These are phyloP conservation scores for Wallacemonas rigidus DNA, from an alignment of 208 protist species.

Conservation along the genomic window DNA sequence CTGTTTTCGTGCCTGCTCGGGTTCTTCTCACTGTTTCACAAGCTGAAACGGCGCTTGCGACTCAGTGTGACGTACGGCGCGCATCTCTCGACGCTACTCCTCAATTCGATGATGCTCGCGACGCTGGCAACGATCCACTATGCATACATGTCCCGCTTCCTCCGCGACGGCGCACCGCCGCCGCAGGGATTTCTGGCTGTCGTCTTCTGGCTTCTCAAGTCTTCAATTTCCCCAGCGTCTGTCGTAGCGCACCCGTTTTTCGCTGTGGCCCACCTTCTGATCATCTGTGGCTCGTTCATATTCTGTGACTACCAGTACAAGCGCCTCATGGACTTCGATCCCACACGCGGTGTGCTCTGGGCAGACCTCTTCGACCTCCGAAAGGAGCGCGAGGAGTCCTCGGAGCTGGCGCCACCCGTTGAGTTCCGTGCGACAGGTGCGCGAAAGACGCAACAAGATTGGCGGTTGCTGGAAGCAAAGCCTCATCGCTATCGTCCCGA, in stretches of 20 bases:
- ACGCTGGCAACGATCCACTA: conserved; percentile 66
- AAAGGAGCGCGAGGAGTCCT: conserved; percentile 14
- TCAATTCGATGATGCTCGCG: conserved; percentile 78
- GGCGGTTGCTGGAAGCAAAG: conserved; percentile 16
- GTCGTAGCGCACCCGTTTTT: conserved; percentile 24
- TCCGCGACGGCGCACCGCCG: conserved; percentile 8
- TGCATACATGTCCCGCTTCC: conserved; percentile 32
- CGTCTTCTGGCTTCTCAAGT: conserved; percentile 8
- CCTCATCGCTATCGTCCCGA: conserved; percentile 12
- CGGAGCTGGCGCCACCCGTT: conserved; percentile 13
- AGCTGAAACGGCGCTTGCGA: conserved; percentile 62
- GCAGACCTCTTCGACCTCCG: conserved; percentile 51
- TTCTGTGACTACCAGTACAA: conserved; percentile 77
- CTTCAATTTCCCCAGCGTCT: conserved; percentile 17
- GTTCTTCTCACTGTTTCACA: conserved; percentile 63
- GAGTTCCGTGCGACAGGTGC: conserved; percentile 22
- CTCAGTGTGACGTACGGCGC: conserved; percentile 71
- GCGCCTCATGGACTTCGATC: conserved; percentile 54
- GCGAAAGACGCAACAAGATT: conserved; percentile 21
- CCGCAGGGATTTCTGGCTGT: conserved; percentile 6
- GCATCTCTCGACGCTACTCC: conserved; percentile 36
- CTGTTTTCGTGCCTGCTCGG: conserved; percentile 47
- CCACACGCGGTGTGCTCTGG: conserved; percentile 70
- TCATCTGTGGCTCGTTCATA: conserved; percentile 46
- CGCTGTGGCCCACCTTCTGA: conserved; percentile 34